phyloP scores from a whole-genome alignment of 352 stramenopile genomes.

The Achlya hypogyna region DNA sequence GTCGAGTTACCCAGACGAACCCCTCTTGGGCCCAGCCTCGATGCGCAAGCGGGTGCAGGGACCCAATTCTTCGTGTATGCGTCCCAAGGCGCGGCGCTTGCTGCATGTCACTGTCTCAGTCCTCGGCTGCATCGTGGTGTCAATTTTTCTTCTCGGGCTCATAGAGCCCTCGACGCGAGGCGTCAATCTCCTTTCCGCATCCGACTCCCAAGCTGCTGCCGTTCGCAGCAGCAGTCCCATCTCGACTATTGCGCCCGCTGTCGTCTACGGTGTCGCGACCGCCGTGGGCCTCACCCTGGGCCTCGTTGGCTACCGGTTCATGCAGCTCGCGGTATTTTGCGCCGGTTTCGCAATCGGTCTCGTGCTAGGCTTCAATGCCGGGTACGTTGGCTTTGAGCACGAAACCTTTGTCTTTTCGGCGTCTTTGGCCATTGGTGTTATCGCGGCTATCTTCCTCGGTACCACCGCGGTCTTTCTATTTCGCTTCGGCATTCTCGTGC shows the following conservation, averaged over 20 bases:
- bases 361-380: slow-evolving; percentile 10
- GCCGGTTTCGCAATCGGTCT: slow-evolving; percentile 26
- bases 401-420: background rate
- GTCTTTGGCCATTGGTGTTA: background rate
- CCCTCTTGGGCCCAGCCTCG: background rate
- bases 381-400: background rate
- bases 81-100: background rate
- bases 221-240: background rate
- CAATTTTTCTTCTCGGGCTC: background rate
- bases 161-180: background rate
- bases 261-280: slow-evolving; percentile 12
- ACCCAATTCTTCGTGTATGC: background rate
- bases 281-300: slow-evolving; percentile 15
- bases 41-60: background rate
- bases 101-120: background rate
- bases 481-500: slow-evolving; percentile 5
- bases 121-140: background rate
- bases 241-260: background rate
- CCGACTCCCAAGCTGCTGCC: too few species aligned
- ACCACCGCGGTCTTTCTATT: background rate
- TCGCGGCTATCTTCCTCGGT: background rate
- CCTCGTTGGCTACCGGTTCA: slow-evolving; percentile 28
- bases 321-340: slow-evolving; percentile 29
- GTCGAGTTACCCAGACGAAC: background rate
- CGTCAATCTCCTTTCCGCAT: too few species aligned